Conservation (phyloP, 805 yeast species). For the Kregervanrija fluxuum region DNA sequence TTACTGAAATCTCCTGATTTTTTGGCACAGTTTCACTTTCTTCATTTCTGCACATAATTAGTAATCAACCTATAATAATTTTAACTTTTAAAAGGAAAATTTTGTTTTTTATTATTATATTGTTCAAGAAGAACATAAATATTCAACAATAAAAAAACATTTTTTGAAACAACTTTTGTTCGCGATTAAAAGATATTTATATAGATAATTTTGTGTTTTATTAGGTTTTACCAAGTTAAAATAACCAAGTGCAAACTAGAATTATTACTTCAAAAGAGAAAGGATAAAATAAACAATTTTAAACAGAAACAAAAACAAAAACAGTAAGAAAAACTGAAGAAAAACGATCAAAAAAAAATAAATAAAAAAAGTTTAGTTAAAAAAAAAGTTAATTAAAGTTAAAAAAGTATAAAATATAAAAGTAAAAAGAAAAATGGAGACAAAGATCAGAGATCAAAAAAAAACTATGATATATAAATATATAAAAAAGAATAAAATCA, state of each 20-base stretch:
- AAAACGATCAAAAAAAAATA: neutral
- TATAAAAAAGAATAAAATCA: slow-evolving; percentile 10
- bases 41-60: neutral
- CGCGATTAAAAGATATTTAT: too few relatives aligned
- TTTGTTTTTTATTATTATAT: too few relatives aligned
- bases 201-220: too few relatives aligned
- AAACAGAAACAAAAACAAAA: neutral
- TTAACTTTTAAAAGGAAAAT: too few relatives aligned
- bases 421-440: neutral
- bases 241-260: too few relatives aligned
- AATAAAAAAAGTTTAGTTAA: neutral
- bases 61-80: too few relatives aligned
- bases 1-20: neutral
- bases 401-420: neutral
- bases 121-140: too few relatives aligned
- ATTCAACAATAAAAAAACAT: too few relatives aligned
- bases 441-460: neutral
- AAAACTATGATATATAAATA: neutral
- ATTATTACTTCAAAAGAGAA: too few relatives aligned
- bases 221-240: too few relatives aligned
- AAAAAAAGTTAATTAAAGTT: neutral
- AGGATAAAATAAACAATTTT: neutral
- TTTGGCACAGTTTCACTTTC: neutral
- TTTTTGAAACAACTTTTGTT: too few relatives aligned
- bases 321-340: neutral